These are phyloP conservation scores for Curvularia lunata DNA, from an alignment of 2,329 filamentous ascomycete species.

Conservation along the genomic window DNA sequence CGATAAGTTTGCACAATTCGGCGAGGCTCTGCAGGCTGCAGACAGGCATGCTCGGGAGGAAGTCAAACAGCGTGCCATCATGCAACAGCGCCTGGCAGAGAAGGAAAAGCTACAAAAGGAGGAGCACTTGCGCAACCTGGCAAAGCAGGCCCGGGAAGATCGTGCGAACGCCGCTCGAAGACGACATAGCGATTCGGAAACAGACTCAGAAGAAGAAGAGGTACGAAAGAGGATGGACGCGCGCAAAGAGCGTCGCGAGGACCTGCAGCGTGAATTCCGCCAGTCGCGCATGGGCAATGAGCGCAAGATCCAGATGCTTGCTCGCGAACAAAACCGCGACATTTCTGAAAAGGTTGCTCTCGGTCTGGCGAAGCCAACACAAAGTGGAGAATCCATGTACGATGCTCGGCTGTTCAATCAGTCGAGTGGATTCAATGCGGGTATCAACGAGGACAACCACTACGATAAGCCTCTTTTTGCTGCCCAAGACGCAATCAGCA, in stretches of 20 bases:
- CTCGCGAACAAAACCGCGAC: conserved; percentile 92
- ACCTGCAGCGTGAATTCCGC: conserved; percentile 86
- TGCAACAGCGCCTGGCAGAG: conserved; percentile 95
- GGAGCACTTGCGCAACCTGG: conserved; percentile 84
- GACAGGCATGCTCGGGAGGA: conserved; percentile 95
- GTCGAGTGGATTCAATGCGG: conserved; percentile 84
- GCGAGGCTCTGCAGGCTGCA: conserved; percentile 91
- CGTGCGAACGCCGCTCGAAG: conserved; percentile 59
- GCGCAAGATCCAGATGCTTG: conserved; percentile 88
- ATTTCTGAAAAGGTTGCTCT: conserved; percentile 97
- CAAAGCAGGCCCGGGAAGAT: conserved; percentile 90
- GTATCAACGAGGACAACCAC: conserved; percentile 96
- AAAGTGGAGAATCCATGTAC: conserved; percentile 93
- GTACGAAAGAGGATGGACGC: conserved; percentile 77
- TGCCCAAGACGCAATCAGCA: conserved; percentile 91
- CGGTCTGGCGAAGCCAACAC: conserved; percentile 91
- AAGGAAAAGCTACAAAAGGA: conserved; percentile 96
- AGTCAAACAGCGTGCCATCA: conserved; percentile 86
- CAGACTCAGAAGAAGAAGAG: conserved; percentile 68
- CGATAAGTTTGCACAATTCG: conserved; percentile 97
- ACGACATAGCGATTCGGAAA: conserved; percentile 51
- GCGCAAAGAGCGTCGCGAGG: conserved; percentile 76
- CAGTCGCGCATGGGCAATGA: conserved; percentile 97
- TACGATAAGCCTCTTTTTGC: conserved; percentile 98
- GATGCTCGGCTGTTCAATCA: conserved; percentile 96